These are phyloP conservation scores for Trypanosoma cruzi DNA, from an alignment of 208 protist species.

Conservation along the genomic window DNA sequence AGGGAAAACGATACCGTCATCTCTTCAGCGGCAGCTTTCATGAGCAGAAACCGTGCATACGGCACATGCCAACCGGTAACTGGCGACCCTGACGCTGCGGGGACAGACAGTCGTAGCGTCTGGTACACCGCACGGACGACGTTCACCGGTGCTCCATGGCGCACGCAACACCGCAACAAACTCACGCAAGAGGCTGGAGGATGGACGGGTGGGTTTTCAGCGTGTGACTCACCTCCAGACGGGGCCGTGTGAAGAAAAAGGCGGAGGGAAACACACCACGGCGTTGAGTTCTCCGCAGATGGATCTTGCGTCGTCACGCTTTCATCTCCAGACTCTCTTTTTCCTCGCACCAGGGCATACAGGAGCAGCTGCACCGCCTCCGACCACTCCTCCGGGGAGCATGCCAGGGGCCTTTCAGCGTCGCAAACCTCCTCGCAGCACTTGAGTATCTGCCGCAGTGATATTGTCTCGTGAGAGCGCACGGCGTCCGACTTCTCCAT, in stretches of 20 bases:
- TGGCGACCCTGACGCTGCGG: background rate
- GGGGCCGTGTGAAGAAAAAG: slow-evolving; percentile 15
- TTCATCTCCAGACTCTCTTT: background rate
- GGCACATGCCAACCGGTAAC: slow-evolving; percentile 7
- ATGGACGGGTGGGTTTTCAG: background rate
- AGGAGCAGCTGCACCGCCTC: slow-evolving; percentile 16
- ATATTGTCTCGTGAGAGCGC: background rate
- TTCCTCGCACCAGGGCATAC: slow-evolving; percentile 10
- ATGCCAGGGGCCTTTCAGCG: background rate
- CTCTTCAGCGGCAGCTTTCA: background rate
- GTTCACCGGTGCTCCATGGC: slow-evolving; percentile 19
- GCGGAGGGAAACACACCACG: slow-evolving; percentile 13
- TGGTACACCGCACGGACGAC: slow-evolving; percentile 21
- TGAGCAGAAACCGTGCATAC: slow-evolving; percentile 20
- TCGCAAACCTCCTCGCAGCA: slow-evolving; percentile 23
- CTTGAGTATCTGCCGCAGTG: slow-evolving; percentile 7
- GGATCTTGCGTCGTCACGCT: background rate
- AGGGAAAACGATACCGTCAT: background rate
- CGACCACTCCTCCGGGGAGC: slow-evolving; percentile 19
- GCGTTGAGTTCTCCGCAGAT: background rate
- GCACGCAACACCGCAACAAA: slow-evolving; percentile 25
- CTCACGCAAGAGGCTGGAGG: slow-evolving; percentile 4
- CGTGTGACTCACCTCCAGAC: background rate
- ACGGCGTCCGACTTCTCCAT: background rate
- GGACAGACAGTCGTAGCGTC: slow-evolving; percentile 9